Evolutionary conservation across 805 yeast genomes (phyloP), one percentile per base, ranked within the genome.

Genomic region (Lachancea lanzarotensis): DNA sequence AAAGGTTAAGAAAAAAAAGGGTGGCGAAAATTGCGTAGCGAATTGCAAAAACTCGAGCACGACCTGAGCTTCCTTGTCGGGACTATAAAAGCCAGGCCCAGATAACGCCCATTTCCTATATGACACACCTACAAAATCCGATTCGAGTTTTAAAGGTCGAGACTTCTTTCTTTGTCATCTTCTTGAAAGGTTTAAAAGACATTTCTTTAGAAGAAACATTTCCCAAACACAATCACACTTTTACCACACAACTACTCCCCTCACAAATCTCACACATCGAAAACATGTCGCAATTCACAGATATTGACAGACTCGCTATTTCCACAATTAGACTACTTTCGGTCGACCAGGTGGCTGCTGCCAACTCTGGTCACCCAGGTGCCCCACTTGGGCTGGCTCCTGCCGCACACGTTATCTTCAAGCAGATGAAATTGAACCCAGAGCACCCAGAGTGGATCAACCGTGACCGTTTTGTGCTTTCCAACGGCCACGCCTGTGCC

Each of bases 321-420:
- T 75, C 78, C 75, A 87, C 98, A 57, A 85, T 91, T 73, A 88
- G 96, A 73, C 71, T 82, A 49, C 77, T 91, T 59, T 81, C 98
- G 43, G 84, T 85, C 44, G 98, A 91, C 67, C 81, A 85, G 53
- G 95, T 87, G 51, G 75, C 82, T 48, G 76, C 80, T 70, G 91
- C 97, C 60, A 84, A 91, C 71, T 84, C 96, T 49, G 98, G 98
- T 55, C 98, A 91, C 73, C 98, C 98, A 45, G 98, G 98, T 74
- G 98, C 98, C 43, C 98, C 98, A 60, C 81, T 91, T 79, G 98
- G 98, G 52, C 74, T 91, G 70, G 97, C 98, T 15, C 96, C 97
- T 38, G 82, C 90, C 49, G 95, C 97, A 51, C 97, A 91, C 69
- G 82, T 81, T 46, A 87, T 83, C 80, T 67, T 68, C 59, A 76